phyloP scores from a whole-genome alignment of 257 asterid genomes.

The Solanum virginianum region DNA sequence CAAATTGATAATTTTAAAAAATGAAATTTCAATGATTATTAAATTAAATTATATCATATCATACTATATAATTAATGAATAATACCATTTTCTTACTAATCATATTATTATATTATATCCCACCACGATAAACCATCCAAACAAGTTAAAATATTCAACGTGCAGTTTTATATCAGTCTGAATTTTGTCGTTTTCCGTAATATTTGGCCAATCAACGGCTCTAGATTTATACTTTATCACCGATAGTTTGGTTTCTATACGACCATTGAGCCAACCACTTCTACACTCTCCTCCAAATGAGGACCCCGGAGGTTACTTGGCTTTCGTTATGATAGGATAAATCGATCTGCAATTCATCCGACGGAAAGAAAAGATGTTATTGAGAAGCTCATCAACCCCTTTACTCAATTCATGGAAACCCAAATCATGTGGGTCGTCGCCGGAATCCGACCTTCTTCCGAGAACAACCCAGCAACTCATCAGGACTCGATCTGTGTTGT shows the following conservation, averaged over 20 bases:
- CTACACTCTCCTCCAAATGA: neutral
- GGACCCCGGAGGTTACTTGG: neutral
- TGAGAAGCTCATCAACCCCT: conserved; percentile 8
- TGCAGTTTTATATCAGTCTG: neutral
- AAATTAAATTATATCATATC: too few relatives aligned
- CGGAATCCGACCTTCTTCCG: neutral
- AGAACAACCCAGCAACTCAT: neutral
- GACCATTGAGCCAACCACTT: neutral
- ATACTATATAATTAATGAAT: too few relatives aligned
- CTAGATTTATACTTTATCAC: neutral
- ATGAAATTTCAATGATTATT: too few relatives aligned
- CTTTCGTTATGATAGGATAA: neutral
- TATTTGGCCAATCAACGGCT: neutral
- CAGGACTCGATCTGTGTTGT: neutral
- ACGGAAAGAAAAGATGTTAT: neutral
- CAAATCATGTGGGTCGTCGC: neutral
- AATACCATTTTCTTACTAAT: too few relatives aligned
- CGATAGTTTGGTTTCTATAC: neutral
- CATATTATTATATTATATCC: too few relatives aligned
- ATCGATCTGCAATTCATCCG: neutral
- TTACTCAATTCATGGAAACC: neutral
- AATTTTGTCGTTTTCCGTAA: neutral
- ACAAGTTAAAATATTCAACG: neutral
- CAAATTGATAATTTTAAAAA: too few relatives aligned
- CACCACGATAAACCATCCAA: too few relatives aligned